Base-by-base conservation (phyloP, 805 yeast species). In the Candida nitratophila region DNA sequence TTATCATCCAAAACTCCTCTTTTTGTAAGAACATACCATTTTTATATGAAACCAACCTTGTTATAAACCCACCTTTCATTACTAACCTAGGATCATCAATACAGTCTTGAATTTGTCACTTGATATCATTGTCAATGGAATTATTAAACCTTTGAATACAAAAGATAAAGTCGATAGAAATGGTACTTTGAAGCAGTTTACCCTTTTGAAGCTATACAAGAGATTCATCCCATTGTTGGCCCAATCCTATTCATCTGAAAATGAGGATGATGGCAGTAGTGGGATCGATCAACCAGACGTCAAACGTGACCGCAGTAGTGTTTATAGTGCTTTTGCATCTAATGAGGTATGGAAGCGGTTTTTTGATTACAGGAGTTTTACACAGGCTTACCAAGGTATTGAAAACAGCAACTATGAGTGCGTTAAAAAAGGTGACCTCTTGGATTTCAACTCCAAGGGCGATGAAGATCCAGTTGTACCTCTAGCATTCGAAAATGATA, bases 341-440 rank as follows among this genome's bases (percentile, higher is more conserved):
- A 54, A 59, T 40, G 37, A 48, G 5, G 60, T 63, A 1, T 65
- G 66, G 64, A 57, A 56, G 41, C 38, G 57, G 3, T 53, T 66
- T 27, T 60, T 60, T 36, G 56, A 54, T 31, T 49, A 51, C n/a
- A 47, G 72, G 35, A 48, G 56, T 2, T 45, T 60, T n/a, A 39
- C 60, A 10, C 69, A 66, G 44, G 59, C 60, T 0, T 58, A 59
- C 47, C 60, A 59, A 41, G 68, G 68, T 1, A 47, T 65, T 29
- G 72, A 68, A 19, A 61, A 64, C 41, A 51, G 60, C 26, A 38
- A 45, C 2, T 60, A 57, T 46, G 58, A 57, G 12, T 11, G 46
- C 2, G 42, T 39, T 12, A 46, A 15, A n/a, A 15, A 31, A 39
- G 42, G 36, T 15, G 41, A 34, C 4, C 17, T 34, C 12, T 34